Base-by-base conservation (phyloP, 176 grass and related monocot species). In the Musa beccarii region DNA sequence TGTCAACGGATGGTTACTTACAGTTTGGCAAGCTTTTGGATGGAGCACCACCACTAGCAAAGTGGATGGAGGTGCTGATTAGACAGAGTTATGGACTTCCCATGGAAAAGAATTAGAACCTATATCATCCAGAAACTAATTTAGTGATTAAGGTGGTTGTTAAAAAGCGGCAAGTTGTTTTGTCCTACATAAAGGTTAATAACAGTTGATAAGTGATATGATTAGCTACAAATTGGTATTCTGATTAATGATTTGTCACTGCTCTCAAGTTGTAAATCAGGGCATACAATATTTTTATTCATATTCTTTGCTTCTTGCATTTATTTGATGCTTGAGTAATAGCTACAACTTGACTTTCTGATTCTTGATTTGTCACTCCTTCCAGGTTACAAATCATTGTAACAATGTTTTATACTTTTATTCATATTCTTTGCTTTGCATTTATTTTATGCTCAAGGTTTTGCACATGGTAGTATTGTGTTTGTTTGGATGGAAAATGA, bases 181-280 rank as follows among this genome's bases (percentile, higher is more conserved):
- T 6, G 34, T 43, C 34, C 3, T 43, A 43, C 34, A 43, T 43
- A 43, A 43, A 43, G 34, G 34, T 43, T 43, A 43, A 43, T 43
- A 43, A 43, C 34, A 6, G 34, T 43, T 43, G 34, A 43, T 43
- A 43, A 43, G 4, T 43, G 34, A 43, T 43, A 0, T 55, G 26
- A 10, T 69, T 59, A 20, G 20, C 69, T 77, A 59, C n/a, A 59
- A 21, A 66, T 11, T 77, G 55, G 55, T 54, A 54, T 73, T 12
- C 14, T 8, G 1, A 26, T 20, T 73, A 16, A 11, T 25, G 21
- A 62, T 76, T 13, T 49, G 61, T 61, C 14, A 63, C 23, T 25
- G 12, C 3, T 26, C 53, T 21, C 34, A 8, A 15, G 24, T 79
- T 51, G 26, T 2, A 76, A 21, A 65, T 25, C 65, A 0, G 49